phyloP scores from a whole-genome alignment of 495 filamentous ascomycete genomes.

The Aspergillus avenaceus region DNA sequence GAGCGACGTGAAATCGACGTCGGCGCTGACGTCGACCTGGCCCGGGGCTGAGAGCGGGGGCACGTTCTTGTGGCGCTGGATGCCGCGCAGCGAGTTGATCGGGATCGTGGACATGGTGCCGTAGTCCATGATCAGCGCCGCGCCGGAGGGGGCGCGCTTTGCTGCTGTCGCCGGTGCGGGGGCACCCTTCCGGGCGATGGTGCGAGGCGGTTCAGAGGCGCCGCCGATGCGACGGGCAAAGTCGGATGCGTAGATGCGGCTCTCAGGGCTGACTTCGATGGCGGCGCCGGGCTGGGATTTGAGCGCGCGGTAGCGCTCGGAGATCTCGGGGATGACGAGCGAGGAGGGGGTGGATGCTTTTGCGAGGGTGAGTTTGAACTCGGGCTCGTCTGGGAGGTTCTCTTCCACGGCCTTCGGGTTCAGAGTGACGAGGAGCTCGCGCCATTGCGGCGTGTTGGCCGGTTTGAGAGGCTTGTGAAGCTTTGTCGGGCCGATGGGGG shows the following conservation, averaged over 20 bases:
- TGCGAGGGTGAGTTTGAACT: constrained; percentile 80
- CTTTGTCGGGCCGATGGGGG: constrained; percentile 40
- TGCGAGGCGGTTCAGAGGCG: constrained; percentile 36
- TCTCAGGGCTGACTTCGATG: constrained; percentile 88
- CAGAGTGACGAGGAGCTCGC: constrained; percentile 77
- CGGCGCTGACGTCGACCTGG: constrained; percentile 77
- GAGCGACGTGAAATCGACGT: constrained; percentile 85
- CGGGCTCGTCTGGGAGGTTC: constrained; percentile 47
- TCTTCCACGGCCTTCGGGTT: constrained; percentile 52
- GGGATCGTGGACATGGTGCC: constrained; percentile 76
- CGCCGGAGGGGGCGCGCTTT: constrained; percentile 67
- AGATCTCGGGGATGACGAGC: constrained; percentile 79
- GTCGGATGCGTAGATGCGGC: constrained; percentile 68
- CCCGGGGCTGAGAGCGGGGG: constrained; percentile 76
- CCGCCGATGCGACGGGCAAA: constrained; percentile 83
- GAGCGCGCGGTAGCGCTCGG: constrained; percentile 72
- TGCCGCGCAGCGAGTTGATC: constrained; percentile 81
- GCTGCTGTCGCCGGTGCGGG: constrained; percentile 12
- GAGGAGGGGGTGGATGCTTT: constrained; percentile 73
- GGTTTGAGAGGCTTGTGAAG: constrained; percentile 39
- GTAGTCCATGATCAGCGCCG: constrained; percentile 91
- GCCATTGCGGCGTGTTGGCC: constrained; percentile 66
- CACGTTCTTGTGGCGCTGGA: constrained; percentile 65
- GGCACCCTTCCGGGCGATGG: constrained; percentile 9
- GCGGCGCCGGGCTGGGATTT: constrained; percentile 56